A percentile compares a stretch with the other conserved stretches of the same genome.
phyloP scores from a whole-genome alignment of 2,329 filamentous ascomycete species.

The Neopestalotiopsis clavispora region DNA sequence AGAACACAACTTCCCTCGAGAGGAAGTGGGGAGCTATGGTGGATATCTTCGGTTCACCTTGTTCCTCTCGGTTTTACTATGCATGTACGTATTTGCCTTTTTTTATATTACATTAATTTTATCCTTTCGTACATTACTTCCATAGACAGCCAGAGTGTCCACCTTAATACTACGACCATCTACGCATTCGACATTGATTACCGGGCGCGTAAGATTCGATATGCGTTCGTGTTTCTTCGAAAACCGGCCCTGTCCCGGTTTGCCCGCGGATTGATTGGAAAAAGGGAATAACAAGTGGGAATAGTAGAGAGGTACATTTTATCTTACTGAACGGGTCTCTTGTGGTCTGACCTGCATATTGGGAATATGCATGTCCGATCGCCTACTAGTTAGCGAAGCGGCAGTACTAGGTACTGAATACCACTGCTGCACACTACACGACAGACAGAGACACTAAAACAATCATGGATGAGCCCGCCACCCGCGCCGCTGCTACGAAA shows the following conservation, averaged over 20 bases:
- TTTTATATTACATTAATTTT: background rate
- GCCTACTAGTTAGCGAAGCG: background rate
- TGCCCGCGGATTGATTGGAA: background rate
- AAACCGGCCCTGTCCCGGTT: background rate
- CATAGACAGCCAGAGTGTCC: background rate
- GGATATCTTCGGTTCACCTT: background rate
- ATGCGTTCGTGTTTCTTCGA: background rate
- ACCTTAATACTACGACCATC: background rate
- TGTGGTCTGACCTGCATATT: background rate
- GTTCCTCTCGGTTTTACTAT: no score
- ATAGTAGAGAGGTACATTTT: background rate
- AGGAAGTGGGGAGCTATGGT: background rate
- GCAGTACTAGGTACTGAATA: background rate
- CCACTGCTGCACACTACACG: background rate
- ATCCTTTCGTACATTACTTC: background rate
- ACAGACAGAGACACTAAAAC: background rate
- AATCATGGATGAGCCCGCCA: background rate
- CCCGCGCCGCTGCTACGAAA: background rate
- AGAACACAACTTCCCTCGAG: background rate
- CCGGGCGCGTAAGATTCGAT: background rate
- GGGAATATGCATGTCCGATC: conserved; percentile 2
- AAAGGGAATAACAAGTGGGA: background rate
- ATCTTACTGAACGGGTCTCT: no score
- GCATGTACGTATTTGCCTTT: background rate
- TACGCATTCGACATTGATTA: background rate